These are phyloP conservation scores for Pyrenula aspistea DNA, from an alignment of 495 filamentous ascomycete species.

Conservation along the genomic window DNA sequence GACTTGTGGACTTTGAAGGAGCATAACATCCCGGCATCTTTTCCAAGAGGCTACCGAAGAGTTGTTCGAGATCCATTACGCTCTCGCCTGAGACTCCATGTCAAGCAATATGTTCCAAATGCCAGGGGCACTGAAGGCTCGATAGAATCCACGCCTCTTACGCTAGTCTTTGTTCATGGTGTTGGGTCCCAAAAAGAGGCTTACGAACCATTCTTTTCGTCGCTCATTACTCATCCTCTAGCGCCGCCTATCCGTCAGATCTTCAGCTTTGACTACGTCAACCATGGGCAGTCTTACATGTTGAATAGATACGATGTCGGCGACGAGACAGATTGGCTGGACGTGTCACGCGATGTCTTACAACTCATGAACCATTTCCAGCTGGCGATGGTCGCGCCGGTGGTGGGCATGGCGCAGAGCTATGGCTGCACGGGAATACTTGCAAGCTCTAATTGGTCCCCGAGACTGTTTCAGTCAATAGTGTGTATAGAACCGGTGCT, in stretches of 20 bases:
- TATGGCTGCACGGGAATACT: slow-evolving; percentile 27
- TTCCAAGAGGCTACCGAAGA: slow-evolving; percentile 10
- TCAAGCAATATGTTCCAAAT: slow-evolving; percentile 32
- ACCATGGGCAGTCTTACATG: slow-evolving; percentile 20
- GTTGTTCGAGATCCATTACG: slow-evolving; percentile 7
- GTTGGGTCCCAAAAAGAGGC: slow-evolving; percentile 34
- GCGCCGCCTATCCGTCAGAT: slow-evolving; percentile 20
- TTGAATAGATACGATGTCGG: slow-evolving; percentile 9
- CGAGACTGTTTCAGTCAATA: slow-evolving; percentile 29
- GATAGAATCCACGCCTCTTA: slow-evolving; percentile 17
- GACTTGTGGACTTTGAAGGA: slow-evolving; percentile 8
- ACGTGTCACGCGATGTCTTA: slow-evolving; percentile 32
- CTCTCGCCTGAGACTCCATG: slow-evolving; percentile 17
- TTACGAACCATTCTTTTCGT: slow-evolving; percentile 35
- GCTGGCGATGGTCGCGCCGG: slow-evolving; percentile 29
- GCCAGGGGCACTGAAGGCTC: slow-evolving; percentile 6
- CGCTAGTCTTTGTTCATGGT: slow-evolving; percentile 33
- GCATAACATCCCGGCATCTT: slow-evolving; percentile 12
- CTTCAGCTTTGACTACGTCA: slow-evolving; percentile 31
- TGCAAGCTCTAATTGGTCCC: slow-evolving; percentile 24
- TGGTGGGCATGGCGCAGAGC: slow-evolving; percentile 35
- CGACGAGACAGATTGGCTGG: slow-evolving; percentile 27
- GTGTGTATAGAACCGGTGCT: slow-evolving; percentile 33
- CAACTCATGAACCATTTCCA: slow-evolving; percentile 35
- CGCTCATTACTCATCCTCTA: slow-evolving; percentile 16